These are phyloP conservation scores for Abrus pulchellus DNA, from an alignment of 306 rosid genomes.

Conservation along the genomic window DNA sequence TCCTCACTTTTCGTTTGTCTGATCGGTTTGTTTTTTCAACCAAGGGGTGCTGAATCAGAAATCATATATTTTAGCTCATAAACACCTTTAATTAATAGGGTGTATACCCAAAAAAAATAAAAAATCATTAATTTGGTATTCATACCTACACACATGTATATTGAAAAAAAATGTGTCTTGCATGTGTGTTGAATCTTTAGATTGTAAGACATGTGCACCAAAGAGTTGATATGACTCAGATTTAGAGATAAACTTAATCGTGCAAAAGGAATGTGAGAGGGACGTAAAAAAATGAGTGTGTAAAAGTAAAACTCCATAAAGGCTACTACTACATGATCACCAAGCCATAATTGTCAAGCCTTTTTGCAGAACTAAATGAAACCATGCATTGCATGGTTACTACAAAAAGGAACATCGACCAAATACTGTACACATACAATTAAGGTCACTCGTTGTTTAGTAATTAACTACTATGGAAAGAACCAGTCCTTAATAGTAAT, in stretches of 20 bases:
- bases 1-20: conserved; percentile 26
- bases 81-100: too few relatives aligned
- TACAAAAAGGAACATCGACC: conserved; percentile 22
- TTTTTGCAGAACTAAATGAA: conserved; percentile 30
- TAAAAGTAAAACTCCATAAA: background rate
- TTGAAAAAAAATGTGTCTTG: too few relatives aligned
- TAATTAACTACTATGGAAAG: conserved; percentile 8
- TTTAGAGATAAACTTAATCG: background rate
- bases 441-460: background rate
- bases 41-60: conserved; percentile 30
- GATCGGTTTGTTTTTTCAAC: background rate
- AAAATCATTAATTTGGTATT: background rate
- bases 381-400: conserved; percentile 35
- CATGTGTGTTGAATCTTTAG: too few relatives aligned
- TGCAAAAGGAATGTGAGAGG: conserved; percentile 3
- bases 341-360: conserved; percentile 8
- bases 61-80: conserved; percentile 11
- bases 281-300: background rate
- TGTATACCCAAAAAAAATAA: background rate
- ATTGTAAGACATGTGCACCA: background rate
- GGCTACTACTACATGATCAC: conserved; percentile 19
- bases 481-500: background rate
- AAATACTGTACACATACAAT: background rate
- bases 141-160: too few relatives aligned
- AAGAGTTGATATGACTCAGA: background rate